A percentile compares a stretch with the other conserved stretches of the same genome.
Evolutionary conservation across 2,329 filamentous ascomycete species (phyloP).

Genomic region (Colletotrichum cereale): DNA sequence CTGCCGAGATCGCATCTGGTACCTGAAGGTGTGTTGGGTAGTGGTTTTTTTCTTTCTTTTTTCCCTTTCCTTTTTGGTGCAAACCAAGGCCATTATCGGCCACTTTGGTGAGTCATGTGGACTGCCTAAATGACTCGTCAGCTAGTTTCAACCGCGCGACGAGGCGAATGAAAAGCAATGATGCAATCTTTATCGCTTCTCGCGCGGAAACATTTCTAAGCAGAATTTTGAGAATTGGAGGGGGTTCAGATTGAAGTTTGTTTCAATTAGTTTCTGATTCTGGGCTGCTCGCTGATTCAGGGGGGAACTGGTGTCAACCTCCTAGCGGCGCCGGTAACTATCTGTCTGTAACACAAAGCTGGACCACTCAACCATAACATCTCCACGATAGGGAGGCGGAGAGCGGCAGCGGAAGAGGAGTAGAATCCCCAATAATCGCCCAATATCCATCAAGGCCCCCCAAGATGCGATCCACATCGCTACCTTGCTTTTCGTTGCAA

Average conservation of each 20-base stretch:
- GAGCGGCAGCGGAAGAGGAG: conserved; percentile 40
- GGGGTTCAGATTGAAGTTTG: conserved; percentile 24
- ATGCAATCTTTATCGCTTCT: conserved; percentile 32
- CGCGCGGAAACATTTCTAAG: neutral
- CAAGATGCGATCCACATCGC: conserved; percentile 8
- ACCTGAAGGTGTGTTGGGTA: neutral
- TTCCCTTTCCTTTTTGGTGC: neutral
- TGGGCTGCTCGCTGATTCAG: neutral
- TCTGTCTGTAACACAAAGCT: conserved; percentile 40
- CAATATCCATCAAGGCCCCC: conserved; percentile 38
- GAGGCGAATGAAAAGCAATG: conserved; percentile 29
- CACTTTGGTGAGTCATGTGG: conserved; percentile 34
- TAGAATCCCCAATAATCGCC: conserved; percentile 10
- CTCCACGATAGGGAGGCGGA: conserved; percentile 31
- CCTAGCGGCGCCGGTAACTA: conserved; percentile 19
- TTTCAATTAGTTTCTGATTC: conserved; percentile 37
- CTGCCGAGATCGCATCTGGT: conserved; percentile 35
- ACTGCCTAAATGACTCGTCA: conserved; percentile 39
- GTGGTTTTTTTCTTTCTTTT: neutral
- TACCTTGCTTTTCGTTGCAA: conserved; percentile 34
- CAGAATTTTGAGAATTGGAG: conserved; percentile 4
- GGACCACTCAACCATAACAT: conserved; percentile 34
- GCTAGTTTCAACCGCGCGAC: conserved; percentile 31
- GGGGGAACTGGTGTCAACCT: conserved; percentile 30
- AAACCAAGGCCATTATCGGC: conserved; percentile 11